phyloP scores from a whole-genome alignment of 805 yeast species.

The Yarrowia yakushimensis region DNA sequence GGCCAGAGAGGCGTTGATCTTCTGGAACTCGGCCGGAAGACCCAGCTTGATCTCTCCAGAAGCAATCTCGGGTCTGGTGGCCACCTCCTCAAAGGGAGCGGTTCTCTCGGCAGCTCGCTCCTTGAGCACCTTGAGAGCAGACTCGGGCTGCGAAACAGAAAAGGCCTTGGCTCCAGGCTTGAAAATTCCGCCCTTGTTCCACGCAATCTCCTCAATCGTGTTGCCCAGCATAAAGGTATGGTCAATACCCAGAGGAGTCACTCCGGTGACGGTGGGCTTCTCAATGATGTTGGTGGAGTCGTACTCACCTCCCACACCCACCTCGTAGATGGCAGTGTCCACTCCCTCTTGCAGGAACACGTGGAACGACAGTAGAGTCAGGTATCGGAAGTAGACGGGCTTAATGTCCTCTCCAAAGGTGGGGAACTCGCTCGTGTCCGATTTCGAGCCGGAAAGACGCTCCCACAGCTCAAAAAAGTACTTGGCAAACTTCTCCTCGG shows the following conservation, averaged over 20 bases:
- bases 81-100: slow-evolving; percentile 50
- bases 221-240: slow-evolving; percentile 84
- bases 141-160: slow-evolving; percentile 57
- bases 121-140: slow-evolving; percentile 49
- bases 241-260: slow-evolving; percentile 84
- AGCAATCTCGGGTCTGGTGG: slow-evolving; percentile 41
- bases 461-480: slow-evolving; percentile 97
- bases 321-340: slow-evolving; percentile 93
- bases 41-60: slow-evolving; percentile 36
- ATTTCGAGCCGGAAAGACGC: slow-evolving; percentile 54
- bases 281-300: slow-evolving; percentile 91
- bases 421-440: slow-evolving; percentile 61
- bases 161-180: slow-evolving; percentile 65
- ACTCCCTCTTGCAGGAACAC: slow-evolving; percentile 83
- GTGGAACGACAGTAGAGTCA: slow-evolving; percentile 88
- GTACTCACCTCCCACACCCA: slow-evolving; percentile 96
- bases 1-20: slow-evolving; percentile 83
- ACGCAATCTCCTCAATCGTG: slow-evolving; percentile 84
- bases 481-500: slow-evolving; percentile 73
- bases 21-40: slow-evolving; percentile 70
- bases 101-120: slow-evolving; percentile 67
- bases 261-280: slow-evolving; percentile 79
- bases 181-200: slow-evolving; percentile 95
- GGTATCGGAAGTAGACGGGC: slow-evolving; percentile 89
- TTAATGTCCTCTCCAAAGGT: slow-evolving; percentile 68